Conservation (phyloP, 352 stramenopile species). For the Globisporangium ultimum region DNA sequence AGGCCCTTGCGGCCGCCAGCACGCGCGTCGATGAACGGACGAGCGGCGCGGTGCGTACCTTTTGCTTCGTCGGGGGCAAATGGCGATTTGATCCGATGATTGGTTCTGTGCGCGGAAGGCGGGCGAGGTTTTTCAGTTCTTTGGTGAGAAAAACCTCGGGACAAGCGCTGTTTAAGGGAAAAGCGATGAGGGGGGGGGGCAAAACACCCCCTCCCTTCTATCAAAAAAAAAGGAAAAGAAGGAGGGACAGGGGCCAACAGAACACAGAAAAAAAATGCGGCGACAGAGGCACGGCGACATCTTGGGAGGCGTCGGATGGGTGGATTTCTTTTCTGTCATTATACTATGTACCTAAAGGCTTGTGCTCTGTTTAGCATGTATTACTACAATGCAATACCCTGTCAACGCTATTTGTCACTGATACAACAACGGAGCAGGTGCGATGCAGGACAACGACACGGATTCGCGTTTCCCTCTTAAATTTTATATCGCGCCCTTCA, state of each 20-base stretch:
- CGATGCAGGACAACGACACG: no score
- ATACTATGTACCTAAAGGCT: no score
- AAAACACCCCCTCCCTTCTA: constrained; percentile 2
- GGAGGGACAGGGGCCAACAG: constrained; percentile 12
- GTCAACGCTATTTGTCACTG: no score
- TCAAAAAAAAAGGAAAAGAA: constrained; percentile 1
- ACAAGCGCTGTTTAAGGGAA: background rate
- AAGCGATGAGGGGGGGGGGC: background rate
- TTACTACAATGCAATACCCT: no score
- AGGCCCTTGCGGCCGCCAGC: background rate
- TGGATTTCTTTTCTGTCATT: constrained; percentile 16
- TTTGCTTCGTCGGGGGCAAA: background rate
- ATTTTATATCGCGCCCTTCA: no score
- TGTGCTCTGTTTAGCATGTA: no score
- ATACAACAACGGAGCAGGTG: no score
- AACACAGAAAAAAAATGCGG: constrained; percentile 14
- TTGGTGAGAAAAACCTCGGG: background rate
- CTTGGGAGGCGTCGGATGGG: constrained; percentile 1
- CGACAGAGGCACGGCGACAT: constrained; percentile 27
- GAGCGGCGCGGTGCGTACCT: background rate
- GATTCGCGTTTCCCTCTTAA: no score
- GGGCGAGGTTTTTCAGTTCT: background rate
- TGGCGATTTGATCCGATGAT: background rate
- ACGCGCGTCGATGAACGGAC: background rate
- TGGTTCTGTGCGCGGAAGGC: background rate